Evolutionary conservation across 2,329 filamentous ascomycete genomes (phyloP), one percentile per base, ranked within the genome.

Genomic region (Ceratocystis eucalypticola): DNA sequence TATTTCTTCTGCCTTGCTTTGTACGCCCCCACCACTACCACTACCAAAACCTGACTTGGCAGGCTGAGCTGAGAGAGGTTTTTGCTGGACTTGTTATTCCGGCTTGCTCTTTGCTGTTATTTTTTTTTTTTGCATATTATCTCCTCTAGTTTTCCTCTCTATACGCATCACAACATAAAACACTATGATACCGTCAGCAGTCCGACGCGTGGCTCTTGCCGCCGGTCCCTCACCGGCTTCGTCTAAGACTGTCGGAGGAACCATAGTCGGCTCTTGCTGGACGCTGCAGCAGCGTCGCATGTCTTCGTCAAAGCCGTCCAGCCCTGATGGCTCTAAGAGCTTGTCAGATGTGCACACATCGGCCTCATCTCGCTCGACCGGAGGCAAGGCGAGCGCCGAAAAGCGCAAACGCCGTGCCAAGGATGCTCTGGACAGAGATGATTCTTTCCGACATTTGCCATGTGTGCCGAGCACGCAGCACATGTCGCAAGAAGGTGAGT

Each of bases 381-480:
- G 78, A 70, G 74, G 77, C 75, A 79, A 79, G 74, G 69, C 77
- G 25, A 71, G 73, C 66, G 75, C 76, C 69, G 80, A 83, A 70
- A 84, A 83, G 77, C 76, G 80, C 71, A 85, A 81, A 75, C 80
- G 81, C 72, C 86, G 84, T 76, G 75, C 75, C 69, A 86, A 84
- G 74, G 80, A 81, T 67, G 73, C 74, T 66, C 74, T 77, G 17
- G 75, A 76, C 17, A 73, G 72, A 66, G 77, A 80, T 68, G 77
- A 79, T 67, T 74, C 77, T 59, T 76, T 81, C 70, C 79, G 77
- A 64, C 84, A 84, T 70, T 79, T 91, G 67, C 88, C 88, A 48
- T 86, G 84, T 74, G 89, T 92, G 55, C 88, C 88, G 66, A 88
- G 83, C 74, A 91, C 88, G 62, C 82, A 87, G 70, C 84, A 91